Base-by-base conservation (phyloP, 2,329 filamentous ascomycete species). In the Xylaria polymorpha region DNA sequence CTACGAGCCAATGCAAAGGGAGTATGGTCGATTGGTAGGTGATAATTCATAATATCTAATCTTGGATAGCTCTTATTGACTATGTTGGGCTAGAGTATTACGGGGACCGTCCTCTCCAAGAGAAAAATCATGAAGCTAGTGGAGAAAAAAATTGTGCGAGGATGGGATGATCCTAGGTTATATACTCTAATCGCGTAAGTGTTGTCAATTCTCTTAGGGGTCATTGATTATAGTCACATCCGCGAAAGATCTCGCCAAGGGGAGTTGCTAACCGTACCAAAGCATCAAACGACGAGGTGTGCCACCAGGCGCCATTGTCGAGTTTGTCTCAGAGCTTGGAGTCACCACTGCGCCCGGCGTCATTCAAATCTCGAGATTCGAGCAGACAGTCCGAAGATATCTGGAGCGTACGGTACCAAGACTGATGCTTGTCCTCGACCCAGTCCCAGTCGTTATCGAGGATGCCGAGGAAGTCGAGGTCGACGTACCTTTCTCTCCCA, bases 1-100 rank as follows among this genome's bases (percentile, higher is more conserved):
- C 66, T 97, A 97, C 80, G 88, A 94, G 76, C 94, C 95, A 0
- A 97, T 97, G 93, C 95, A 98, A 86, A 86, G 95, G 79, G 94
- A 97, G 82, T 97, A 88, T 74, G 87, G 83, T 22, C 72, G 71
- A 25, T 39, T 70, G 41, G 67, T 69, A 50, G 58, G 67, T 66
- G 14, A 41, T 37, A 2, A 8, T 3, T 10, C 14, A 18, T 41
- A 3, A 22, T 29, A 32, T 50, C 46, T 12, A 1, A 7, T 53
- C n/a, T 4, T 50, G 4, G 2, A 37, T 41, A 32, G 5, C 20
- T 56, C 22, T 46, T 44, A 8, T 46, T 63, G 25, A 67, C 46
- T 22, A 12, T 4, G 8, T 1, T 35, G 22, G 44, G 4, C 20
- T 39, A 66, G 69, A 97, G 92, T 73, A 87, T 98, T 39, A 90